These are phyloP conservation scores for Aureobasidium namibiae DNA, from an alignment of 2,329 filamentous ascomycete species.

Conservation along the genomic window DNA sequence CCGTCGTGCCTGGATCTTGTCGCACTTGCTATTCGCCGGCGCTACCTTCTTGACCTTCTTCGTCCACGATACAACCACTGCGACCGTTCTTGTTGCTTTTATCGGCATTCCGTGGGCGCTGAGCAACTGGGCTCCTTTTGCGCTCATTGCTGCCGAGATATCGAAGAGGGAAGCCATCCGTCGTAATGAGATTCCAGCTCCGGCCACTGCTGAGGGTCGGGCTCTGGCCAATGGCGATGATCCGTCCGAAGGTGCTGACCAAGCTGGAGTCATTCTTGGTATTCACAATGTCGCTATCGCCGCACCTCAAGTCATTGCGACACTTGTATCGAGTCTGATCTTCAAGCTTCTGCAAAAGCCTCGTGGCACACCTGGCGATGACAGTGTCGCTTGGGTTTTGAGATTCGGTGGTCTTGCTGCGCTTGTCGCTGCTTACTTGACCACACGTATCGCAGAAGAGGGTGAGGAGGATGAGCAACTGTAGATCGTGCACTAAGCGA, in stretches of 20 bases:
- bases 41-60: conserved; percentile 81
- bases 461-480: conserved; percentile 3
- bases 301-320: conserved; percentile 84
- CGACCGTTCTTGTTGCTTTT: conserved; percentile 68
- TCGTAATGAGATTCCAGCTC: conserved; percentile 38
- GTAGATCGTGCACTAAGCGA: neutral
- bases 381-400: conserved; percentile 79
- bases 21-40: conserved; percentile 72
- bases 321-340: conserved; percentile 71
- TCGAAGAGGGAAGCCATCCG: conserved; percentile 67
- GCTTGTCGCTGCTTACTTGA: conserved; percentile 66
- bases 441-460: conserved; percentile 59
- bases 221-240: conserved; percentile 38
- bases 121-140: conserved; percentile 90
- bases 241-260: conserved; percentile 54
- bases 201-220: conserved; percentile 27
- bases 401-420: conserved; percentile 75
- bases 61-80: conserved; percentile 60
- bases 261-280: conserved; percentile 83
- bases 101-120: conserved; percentile 89
- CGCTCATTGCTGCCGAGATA: conserved; percentile 89
- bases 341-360: conserved; percentile 85
- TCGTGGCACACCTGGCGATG: conserved; percentile 72
- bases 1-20: conserved; percentile 77
- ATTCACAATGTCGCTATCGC: conserved; percentile 95